Evolutionary conservation across 2,329 filamentous ascomycete species (phyloP), one percentile per base, ranked within the genome.

Genomic region (Fusarium sp.): DNA sequence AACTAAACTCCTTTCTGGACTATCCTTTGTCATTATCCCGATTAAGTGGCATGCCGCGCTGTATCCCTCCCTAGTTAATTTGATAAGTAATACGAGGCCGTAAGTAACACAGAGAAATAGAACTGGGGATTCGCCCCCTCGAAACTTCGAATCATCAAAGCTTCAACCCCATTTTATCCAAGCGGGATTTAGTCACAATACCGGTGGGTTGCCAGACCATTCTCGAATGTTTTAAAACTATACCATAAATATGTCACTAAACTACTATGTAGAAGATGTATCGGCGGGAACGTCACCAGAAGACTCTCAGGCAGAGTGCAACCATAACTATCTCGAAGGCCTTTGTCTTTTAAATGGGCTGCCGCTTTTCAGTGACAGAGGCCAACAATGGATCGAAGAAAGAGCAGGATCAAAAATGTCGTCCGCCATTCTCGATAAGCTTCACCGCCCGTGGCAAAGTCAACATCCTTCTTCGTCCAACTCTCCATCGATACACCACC

Each of bases 241-340:
- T 26, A 3, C 9, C 8, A 9, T 10, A 26, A 30, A 30, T 6
- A 10, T 13, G 28, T 6, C 10, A 30, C 28, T 30, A 6, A 30
- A 30, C 5, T 13, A 5, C 4, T 11, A 13, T 11, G 11, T 13
- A 30, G 28, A 30, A 30, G 3, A 11, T 10, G 8, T 10, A 28
- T 4, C 10, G 1, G 3, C 13, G 19, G 3, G 7, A 13, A 0
- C n/a, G 13, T 4, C 0, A 1, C 0, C 2, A 43, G 19, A 14
- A 6, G 8, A 6, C 2, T 19, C n/a, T 1, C 7, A 28, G 7
- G 5, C 8, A 19, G 10, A 22, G 2, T 15, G 17, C 0, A 30
- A 17, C 9, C 35, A 33, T 1, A 54, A 40, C 0, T 62, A 62
- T 22, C 10, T 62, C 4, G 30, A 47, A 6, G 58, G 58, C 2